Evolutionary conservation across 352 stramenopile species (phyloP).

Genomic region (Globisporangium emineosum): DNA sequence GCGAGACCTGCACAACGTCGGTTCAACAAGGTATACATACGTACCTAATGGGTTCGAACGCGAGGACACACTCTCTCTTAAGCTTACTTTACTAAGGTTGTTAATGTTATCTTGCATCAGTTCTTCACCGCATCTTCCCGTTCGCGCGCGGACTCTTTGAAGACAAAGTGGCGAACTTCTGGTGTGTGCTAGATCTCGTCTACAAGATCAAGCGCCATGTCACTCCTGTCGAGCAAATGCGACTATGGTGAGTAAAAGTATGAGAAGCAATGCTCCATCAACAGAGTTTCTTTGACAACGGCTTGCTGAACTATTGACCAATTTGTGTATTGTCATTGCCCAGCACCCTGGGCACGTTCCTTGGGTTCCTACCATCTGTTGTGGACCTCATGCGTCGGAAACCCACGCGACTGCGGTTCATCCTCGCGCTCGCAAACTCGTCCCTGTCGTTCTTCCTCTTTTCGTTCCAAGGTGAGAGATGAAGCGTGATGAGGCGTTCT

Average conservation of each 20-base stretch:
- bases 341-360: slow-evolving; percentile 75
- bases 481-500: background rate
- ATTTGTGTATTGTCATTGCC: background rate
- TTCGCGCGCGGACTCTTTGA: slow-evolving; percentile 96
- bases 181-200: slow-evolving; percentile 90
- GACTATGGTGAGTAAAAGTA: slow-evolving; percentile 45
- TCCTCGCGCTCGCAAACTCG: slow-evolving; percentile 82
- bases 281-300: background rate
- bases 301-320: background rate
- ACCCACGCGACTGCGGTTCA: slow-evolving; percentile 64
- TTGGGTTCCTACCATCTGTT: slow-evolving; percentile 85
- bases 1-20: slow-evolving; percentile 54
- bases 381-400: slow-evolving; percentile 66
- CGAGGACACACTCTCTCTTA: background rate
- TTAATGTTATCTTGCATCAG: slow-evolving; percentile 26
- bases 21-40: slow-evolving; percentile 53
- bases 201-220: slow-evolving; percentile 69
- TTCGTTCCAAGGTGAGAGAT: slow-evolving; percentile 89
- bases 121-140: slow-evolving; percentile 94
- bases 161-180: slow-evolving; percentile 97
- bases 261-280: background rate
- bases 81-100: background rate
- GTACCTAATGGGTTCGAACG: background rate
- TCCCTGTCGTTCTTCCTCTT: slow-evolving; percentile 95
- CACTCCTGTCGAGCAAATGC: slow-evolving; percentile 54